Evolutionary conservation across 2,329 filamentous ascomycete species (phyloP), one percentile per base, ranked within the genome.

Genomic region (Geosmithia putterillii): DNA sequence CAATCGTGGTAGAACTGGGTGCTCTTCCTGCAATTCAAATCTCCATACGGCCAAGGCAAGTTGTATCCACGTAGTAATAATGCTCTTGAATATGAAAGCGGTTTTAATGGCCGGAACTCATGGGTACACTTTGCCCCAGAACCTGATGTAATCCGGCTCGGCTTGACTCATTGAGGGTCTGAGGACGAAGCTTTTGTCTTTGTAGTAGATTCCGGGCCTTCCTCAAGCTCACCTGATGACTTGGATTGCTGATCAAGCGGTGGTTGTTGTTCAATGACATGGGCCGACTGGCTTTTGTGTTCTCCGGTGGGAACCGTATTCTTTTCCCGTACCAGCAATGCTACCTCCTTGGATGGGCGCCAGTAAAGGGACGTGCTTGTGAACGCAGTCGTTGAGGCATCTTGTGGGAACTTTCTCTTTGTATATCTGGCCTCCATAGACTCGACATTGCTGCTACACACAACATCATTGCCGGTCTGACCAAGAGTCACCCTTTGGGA

Each of bases 351-450:
- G 10, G 19, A 32, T 38, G n/a, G 25, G 14, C 41, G 41, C 52
- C 54, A 58, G 40, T 56, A 58, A 6, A 58, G 51, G 35, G 42
- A 48, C 14, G 55, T 58, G 17, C 49, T 53, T 1, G 50, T 54
- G 38, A 58, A 58, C 0, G 51, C 50, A 5, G 45, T 42, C 14
- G 48, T 46, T 5, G 45, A 45, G 0, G 41, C 41, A n/a, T 56
- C 53, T 6, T 52, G 44, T 0, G 56, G 56, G 34, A 56, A 57
- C 0, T 43, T 41, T 9, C 35, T 41, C 22, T 42, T 48, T 3
- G 25, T 45, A 28, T 52, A 54, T 1, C 43, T 43, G 8, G 50
- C 47, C 21, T 57, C 52, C 50, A 58, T 56, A 15, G 44, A 46
- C 22, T 55, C 49, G 47, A 56, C 55, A 18, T 47, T 41, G n/a